Percentiles rank a stretch among this genome's conserved stretches.
phyloP scores from a whole-genome alignment of 306 rosid species.

The Rosa lucieae region DNA sequence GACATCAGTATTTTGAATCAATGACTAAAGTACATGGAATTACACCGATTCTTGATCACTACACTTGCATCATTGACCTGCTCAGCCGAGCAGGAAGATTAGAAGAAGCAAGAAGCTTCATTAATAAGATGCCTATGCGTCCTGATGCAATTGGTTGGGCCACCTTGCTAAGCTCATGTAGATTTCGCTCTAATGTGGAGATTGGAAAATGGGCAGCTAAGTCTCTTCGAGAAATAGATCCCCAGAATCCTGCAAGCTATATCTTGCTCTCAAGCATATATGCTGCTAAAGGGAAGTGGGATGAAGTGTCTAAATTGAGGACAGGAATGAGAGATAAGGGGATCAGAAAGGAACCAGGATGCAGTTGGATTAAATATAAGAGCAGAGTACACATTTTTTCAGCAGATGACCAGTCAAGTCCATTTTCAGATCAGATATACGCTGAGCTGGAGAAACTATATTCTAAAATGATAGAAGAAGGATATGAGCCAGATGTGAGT shows the following conservation, averaged over 20 bases:
- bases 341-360: constrained; percentile 84
- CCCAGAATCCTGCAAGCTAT: constrained; percentile 81
- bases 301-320: constrained; percentile 74
- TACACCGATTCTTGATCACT: constrained; percentile 65
- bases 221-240: constrained; percentile 75
- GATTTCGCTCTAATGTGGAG: constrained; percentile 62
- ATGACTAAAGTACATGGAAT: constrained; percentile 73
- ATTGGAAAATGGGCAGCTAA: constrained; percentile 91
- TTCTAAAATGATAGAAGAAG: constrained; percentile 62
- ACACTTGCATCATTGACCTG: constrained; percentile 89
- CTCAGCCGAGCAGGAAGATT: constrained; percentile 83
- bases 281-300: constrained; percentile 83
- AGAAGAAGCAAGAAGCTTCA: constrained; percentile 73
- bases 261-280: constrained; percentile 79
- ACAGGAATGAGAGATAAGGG: constrained; percentile 81
- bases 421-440: constrained; percentile 73
- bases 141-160: constrained; percentile 95
- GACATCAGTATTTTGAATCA: constrained; percentile 57
- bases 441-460: constrained; percentile 62
- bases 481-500: constrained; percentile 79
- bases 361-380: constrained; percentile 93
- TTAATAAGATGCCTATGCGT: constrained; percentile 61
- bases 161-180: constrained; percentile 82
- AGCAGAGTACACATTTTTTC: constrained; percentile 73
- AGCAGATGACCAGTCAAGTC: constrained; percentile 74